Evolutionary conservation across 1,139 yeast genomes (phyloP), one percentile per base, ranked within the genome.

Genomic region (Hemisphaericaspora xylofermentans): DNA sequence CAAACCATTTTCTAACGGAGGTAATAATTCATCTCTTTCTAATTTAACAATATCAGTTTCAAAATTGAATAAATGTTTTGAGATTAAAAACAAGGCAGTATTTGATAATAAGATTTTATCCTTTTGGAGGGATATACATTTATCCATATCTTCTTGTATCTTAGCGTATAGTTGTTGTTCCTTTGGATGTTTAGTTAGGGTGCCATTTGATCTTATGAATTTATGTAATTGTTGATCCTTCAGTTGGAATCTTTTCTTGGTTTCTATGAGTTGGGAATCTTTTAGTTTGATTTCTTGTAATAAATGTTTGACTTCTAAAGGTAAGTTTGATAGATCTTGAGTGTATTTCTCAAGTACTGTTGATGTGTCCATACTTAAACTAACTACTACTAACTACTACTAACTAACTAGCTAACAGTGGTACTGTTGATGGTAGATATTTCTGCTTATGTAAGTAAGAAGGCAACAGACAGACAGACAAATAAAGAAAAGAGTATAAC

Each of bases 271-370:
- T 53, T 78, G 82, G 31, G 69, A 53, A 57, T 93, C 98, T 47
- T 84, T 80, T 41, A 73, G 77, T 40, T 84, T 77, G 39, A 93
- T 74, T 60, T 93, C 98, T 41, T 87, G 88, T 41, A 93, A 67
- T 33, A 88, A 67, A 56, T 86, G 88, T 42, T 83, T 83, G 38
- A 93, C 77, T 61, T 93, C 98, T 9, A 88, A 80, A n/a, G 97
- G 97, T 33, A 93, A 72, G 56, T 91, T 93, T 21, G 93, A 80
- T 41, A 93, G 59, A 50, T 71, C 77, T 54, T 71, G 76, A 3
- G 76, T 71, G 48, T 71, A 71, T 52, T 72, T 71, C 45, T 71
- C 77, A 21, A 72, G 61, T n/a, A 72, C 76, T 0, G 76, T 61
- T 4, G 76, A 64, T n/a, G 77, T 71, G 54, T 72, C 78, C 77